Base-by-base conservation (phyloP, 805 yeast species). In the Priceomyces melissophilus region DNA sequence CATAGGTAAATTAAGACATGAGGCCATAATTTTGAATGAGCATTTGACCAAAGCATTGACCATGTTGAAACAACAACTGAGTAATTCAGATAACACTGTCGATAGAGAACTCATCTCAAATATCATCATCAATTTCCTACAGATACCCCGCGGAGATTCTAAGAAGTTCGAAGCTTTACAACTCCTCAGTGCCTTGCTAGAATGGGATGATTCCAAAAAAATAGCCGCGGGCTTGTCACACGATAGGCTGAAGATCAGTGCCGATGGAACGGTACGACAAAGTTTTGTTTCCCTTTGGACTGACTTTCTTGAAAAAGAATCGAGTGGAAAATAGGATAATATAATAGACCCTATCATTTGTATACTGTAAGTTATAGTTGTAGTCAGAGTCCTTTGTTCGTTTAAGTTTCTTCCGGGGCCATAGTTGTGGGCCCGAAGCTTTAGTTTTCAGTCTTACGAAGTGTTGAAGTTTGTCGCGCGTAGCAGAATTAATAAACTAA, bases 1-100 rank as follows among this genome's bases (percentile, higher is more conserved):
- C 38, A 79, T 93, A 38, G 98, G 98, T 1, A 93, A 91, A 58
- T 73, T 93, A 37, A 78, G 97, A 39, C 98, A 91, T 60, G 99
- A 93, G 60, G 91, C 95, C 2, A 91, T 93, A 8, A 87, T 87
- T 17, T 67, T 91, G 43, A 93, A 93, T 59, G 99, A 93, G 57
- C 98, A 93, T 64, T 67, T 93, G 40, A 89, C 96, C n/a, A 91
- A 93, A 55, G 95, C 98, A 1, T 66, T 91, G 46, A 79, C 87
- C 17, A 71, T 91, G 74, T 76, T 93, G 44, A 87, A 89, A 53
- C 82, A 82, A 55, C 85, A 83, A 39, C 79, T 86, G 31, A 79
- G 81, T 30, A 55, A 54, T 26, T 42, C 55, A 14, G 79, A 88
- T 6, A 86, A 82, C 37, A 75, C 83, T 7, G 88, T 91, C 1